Base-by-base conservation (phyloP, 1,284 basidiomycete genomes). In the Neolentinus lepideus region DNA sequence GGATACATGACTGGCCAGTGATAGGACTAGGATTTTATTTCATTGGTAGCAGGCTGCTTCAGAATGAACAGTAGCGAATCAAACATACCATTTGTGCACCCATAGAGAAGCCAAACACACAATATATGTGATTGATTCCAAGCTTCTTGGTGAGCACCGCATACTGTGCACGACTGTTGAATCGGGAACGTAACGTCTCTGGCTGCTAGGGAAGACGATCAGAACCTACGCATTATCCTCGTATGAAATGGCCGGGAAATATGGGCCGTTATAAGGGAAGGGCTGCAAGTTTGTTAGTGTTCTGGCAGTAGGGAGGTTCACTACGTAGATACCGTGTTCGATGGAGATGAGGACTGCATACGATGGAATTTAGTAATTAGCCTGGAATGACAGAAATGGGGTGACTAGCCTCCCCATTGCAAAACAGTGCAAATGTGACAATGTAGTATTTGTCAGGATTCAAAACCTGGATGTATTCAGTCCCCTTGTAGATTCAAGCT, bases 31-130 rank as follows among this genome's bases (percentile, higher is more conserved):
- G 2, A 36, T n/a, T 51, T 21, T 31, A 38, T 33, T 27, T 31
- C 29, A 31, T 4, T 4, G 29, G 29, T 31, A 12, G 14, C 35
- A 43, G 21, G 33, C 54, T 8, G n/a, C 2, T 24, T 10, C 19
- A 4, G 54, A 2, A 24, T 50, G 48, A 8, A 12, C 9, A 51
- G 24, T 21, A 2, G 19, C 10, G 19, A 14, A 24, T 22, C 45
- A 43, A 31, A 43, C 59, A 45, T 53, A 74, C 80, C 71, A 81
- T 80, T 62, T 82, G 81, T 1, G 75, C 83, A 38, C 81, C 80
- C 81, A 84, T 84, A 8, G 80, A 83, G 62, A 84, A 84, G 0
- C 80, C 81, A 19, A 83, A 71, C 25, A 76, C 80, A 47, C 76
- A 75, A 56, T 71, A 73, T 0, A 80, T 66, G 60, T 80, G 77